phyloP scores from a whole-genome alignment of 805 yeast genomes.

The Saturnispora saitoi region DNA sequence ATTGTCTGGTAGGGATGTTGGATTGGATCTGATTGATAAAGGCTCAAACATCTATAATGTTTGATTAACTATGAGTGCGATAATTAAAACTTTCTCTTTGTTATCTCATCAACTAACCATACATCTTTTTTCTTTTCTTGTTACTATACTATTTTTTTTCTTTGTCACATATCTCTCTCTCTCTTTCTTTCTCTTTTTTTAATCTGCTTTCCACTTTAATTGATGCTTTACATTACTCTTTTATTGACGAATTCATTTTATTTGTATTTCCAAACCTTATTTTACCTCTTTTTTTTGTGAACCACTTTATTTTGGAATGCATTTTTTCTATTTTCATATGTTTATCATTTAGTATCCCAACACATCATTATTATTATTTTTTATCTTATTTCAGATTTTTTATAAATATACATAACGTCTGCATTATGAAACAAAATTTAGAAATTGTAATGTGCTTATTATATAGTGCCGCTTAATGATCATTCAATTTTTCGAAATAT shows the following conservation, averaged over 20 bases:
- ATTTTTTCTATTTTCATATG: not conserved
- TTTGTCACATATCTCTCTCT: not conserved
- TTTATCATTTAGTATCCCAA: not conserved
- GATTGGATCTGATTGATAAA: conserved; percentile 43
- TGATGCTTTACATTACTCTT: conserved; percentile 4
- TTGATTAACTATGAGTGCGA: not conserved
- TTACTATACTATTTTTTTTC: not conserved
- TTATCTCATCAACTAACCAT: not conserved
- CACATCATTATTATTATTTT: too few relatives aligned
- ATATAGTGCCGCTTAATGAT: too few relatives aligned
- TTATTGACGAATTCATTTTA: conserved; percentile 5
- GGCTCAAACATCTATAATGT: conserved; percentile 30
- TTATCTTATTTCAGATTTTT: not conserved
- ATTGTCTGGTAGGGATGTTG: conserved; percentile 48
- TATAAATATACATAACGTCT: too few relatives aligned
- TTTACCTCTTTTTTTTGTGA: not conserved
- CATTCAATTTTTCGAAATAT: too few relatives aligned
- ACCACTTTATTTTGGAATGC: not conserved
- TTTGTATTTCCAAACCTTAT: not conserved
- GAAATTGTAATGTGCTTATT: too few relatives aligned
- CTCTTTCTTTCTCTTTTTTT: not conserved
- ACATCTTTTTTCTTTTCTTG: not conserved
- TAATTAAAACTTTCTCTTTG: not conserved
- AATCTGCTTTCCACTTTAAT: conserved; percentile 7
- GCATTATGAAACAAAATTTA: too few relatives aligned